Conservation (phyloP, 805 yeast species). For the Cyberlindnera euphorbiiphila region DNA sequence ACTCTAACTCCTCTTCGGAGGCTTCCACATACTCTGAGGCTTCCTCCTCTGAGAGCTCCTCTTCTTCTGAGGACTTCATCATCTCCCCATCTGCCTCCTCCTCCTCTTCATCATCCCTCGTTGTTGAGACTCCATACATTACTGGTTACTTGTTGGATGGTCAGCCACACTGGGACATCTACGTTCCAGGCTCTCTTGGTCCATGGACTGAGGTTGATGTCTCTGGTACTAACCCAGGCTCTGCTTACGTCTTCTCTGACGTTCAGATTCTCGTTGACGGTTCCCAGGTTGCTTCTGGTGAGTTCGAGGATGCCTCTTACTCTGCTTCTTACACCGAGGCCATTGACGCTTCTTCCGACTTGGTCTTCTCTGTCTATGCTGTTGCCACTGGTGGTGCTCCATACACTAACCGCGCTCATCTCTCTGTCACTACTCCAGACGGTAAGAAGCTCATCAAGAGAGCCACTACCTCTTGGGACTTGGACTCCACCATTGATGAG, state of each 20-base stretch:
- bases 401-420: slow-evolving; percentile 16
- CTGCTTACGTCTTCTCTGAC: slow-evolving; percentile 20
- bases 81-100: slow-evolving; percentile 21
- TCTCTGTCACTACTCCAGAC: slow-evolving; percentile 20
- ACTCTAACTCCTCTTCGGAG: slow-evolving; percentile 15
- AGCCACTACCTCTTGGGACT: slow-evolving; percentile 11
- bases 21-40: slow-evolving; percentile 14
- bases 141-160: slow-evolving; percentile 25
- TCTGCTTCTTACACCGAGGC: slow-evolving; percentile 13
- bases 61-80: slow-evolving; percentile 21
- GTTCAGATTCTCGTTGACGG: slow-evolving; percentile 19
- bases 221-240: slow-evolving; percentile 20
- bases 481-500: slow-evolving; percentile 11
- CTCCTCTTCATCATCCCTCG: slow-evolving; percentile 17
- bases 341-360: slow-evolving; percentile 11
- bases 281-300: slow-evolving; percentile 9
- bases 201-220: slow-evolving; percentile 23
- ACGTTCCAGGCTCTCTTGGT: slow-evolving; percentile 23
- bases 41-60: slow-evolving; percentile 12
- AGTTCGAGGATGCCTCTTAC: slow-evolving; percentile 14
- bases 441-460: slow-evolving; percentile 20
- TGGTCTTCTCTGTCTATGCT: slow-evolving; percentile 17
- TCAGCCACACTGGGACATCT: slow-evolving; percentile 26
- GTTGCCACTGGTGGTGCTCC: slow-evolving; percentile 23
- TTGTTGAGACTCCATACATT: slow-evolving; percentile 22